Percentiles rank a stretch among this genome's conserved stretches.
These are phyloP conservation scores for Trichoderma hamatum DNA, from an alignment of 2,329 filamentous ascomycete genomes.

Conservation along the genomic window DNA sequence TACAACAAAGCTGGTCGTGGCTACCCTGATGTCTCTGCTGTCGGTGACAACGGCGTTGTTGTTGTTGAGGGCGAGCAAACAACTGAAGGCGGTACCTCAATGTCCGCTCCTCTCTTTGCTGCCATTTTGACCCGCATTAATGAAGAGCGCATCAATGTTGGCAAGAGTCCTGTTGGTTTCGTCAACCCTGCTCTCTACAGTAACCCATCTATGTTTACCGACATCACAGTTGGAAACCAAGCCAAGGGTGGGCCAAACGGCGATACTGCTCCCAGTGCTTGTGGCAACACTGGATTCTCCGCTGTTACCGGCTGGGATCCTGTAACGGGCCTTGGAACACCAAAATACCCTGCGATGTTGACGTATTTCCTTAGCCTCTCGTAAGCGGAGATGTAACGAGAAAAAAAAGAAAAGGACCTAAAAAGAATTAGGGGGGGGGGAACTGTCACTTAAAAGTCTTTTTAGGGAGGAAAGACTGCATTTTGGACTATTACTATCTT, in stretches of 20 bases:
- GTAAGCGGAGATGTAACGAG: background rate
- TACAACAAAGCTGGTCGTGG: slow-evolving; percentile 54
- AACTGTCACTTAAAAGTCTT: background rate
- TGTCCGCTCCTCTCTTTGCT: slow-evolving; percentile 41
- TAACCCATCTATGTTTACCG: slow-evolving; percentile 29
- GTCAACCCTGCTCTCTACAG: slow-evolving; percentile 41
- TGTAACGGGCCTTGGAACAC: slow-evolving; percentile 31
- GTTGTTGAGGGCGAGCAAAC: slow-evolving; percentile 47
- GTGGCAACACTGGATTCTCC: slow-evolving; percentile 31
- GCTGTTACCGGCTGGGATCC: slow-evolving; percentile 31
- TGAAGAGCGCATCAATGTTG: slow-evolving; percentile 35
- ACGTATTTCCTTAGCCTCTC: slow-evolving; percentile 45
- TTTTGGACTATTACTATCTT: background rate
- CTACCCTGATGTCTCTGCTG: slow-evolving; percentile 52
- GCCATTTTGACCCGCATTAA: slow-evolving; percentile 41
- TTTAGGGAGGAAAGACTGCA: background rate
- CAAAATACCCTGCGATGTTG: slow-evolving; percentile 36
- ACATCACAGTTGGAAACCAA: slow-evolving; percentile 30
- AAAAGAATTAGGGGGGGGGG: background rate
- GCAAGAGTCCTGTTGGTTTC: slow-evolving; percentile 39
- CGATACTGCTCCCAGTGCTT: slow-evolving; percentile 25
- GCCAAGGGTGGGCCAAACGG: slow-evolving; percentile 27
- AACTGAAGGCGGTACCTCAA: slow-evolving; percentile 54
- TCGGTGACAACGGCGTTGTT: slow-evolving; percentile 49
- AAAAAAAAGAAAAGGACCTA: background rate